Conservation (phyloP, 768 basidiomycete genomes). For the Boletellus ananiceps region DNA sequence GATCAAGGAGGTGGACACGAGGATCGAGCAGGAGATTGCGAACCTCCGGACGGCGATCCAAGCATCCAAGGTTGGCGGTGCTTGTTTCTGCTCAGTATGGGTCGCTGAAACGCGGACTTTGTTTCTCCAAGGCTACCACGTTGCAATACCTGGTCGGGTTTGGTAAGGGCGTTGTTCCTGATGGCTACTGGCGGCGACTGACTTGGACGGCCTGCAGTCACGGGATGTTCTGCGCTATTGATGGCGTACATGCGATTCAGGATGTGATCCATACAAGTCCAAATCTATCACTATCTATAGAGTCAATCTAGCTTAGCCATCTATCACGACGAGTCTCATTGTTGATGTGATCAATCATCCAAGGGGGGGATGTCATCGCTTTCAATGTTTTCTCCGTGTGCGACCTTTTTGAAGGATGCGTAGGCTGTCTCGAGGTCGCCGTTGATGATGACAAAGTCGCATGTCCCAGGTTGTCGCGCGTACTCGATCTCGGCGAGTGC, state of each 20-base stretch:
- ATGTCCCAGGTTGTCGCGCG: constrained; percentile 68
- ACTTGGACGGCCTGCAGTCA: constrained; percentile 44
- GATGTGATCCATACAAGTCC: constrained; percentile 18
- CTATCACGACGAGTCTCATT: constrained; percentile 1
- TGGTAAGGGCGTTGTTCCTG: constrained; percentile 44
- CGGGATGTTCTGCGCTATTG: constrained; percentile 78
- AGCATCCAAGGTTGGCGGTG: constrained; percentile 62
- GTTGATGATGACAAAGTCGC: constrained; percentile 86
- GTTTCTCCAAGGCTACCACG: constrained; percentile 59
- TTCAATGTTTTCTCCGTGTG: constrained; percentile 58
- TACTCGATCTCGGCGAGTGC: constrained; percentile 80
- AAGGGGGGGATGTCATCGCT: constrained; percentile 66
- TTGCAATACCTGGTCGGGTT: constrained; percentile 86
- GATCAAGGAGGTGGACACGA: constrained; percentile 95
- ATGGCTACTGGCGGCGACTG: constrained; percentile 2
- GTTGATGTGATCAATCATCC: constrained; percentile 40
- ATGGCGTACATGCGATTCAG: constrained; percentile 85
- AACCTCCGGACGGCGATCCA: constrained; percentile 78
- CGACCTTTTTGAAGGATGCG: constrained; percentile 66
- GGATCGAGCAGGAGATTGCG: constrained; percentile 95
- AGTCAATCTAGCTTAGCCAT: not conserved
- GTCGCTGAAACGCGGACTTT: constrained; percentile 1
- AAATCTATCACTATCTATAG: not conserved
- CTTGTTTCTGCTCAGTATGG: not conserved
- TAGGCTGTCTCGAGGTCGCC: constrained; percentile 86